Evolutionary conservation across 768 basidiomycete species (phyloP), one percentile per base, ranked within the genome.

Genomic region (Rickenella mellea): DNA sequence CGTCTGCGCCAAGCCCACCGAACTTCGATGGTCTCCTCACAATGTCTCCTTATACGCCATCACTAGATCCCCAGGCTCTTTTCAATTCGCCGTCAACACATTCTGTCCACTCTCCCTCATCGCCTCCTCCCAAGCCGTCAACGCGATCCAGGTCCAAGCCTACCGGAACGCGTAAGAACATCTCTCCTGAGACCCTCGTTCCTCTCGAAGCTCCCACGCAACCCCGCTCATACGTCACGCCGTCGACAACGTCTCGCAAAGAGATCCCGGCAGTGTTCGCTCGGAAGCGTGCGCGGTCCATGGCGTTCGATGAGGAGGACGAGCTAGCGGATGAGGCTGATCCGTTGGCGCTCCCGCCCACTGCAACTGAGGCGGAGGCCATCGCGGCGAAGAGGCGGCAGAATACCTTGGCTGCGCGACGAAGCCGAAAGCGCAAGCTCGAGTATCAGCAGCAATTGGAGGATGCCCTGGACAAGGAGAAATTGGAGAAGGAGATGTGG

Each of bases 381-480:
- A 84, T 85, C 48, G 81, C 78, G 51, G 73, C 71, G 31, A 91
- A 90, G 67, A 76, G 90, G 24, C 71, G 80, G 7, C 78, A 81
- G 62, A 94, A 94, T 51, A 91, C 90, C 2, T 61, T 90, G 4
- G 89, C 90, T 0, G 91, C 91, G 5, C 75, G 90, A 2, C 74
- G 83, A 24, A 83, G 79, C 54, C 72, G 90, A 15, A 74, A 74
- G 65, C 72, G 84, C 44, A 90, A 87, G 67, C 59, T 79, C 29
- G 71, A 76, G 55, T 76, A 89, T 48, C 71, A 81, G 50, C 68
- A 74, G 41, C 69, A 74, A 43, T 64, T 92, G 38, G 80, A 88
- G 63, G 65, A 73, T 17, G 63, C 52, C 6, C 61, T 78, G 37
- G 71, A 75, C 44, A 63, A 53, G 24, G 62, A 79, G 52, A 73